Percentiles rank a stretch among this genome's conserved stretches.
Evolutionary conservation across 1,139 yeast species (phyloP).

Genomic region (Suhomyces wounanorum): DNA sequence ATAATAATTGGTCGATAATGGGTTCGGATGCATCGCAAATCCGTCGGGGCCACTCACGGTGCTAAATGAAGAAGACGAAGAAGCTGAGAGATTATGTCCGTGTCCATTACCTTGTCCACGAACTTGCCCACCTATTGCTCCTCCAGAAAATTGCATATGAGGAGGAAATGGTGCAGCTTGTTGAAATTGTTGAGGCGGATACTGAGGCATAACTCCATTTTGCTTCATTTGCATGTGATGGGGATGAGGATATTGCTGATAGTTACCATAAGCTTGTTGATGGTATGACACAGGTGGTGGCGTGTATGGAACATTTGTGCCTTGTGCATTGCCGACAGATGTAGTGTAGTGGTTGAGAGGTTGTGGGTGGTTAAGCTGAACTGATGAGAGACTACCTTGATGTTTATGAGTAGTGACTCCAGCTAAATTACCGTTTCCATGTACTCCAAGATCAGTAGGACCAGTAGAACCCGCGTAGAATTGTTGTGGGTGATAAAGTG

Average conservation of each 20-base stretch:
- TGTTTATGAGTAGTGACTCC: constrained; percentile 8
- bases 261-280: constrained; percentile 4
- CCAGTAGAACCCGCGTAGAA: constrained; percentile 7
- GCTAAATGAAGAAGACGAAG: constrained; percentile 7
- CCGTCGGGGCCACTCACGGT: constrained; percentile 3
- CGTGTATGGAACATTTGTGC: constrained; percentile 1
- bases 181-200: constrained; percentile 1
- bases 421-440: constrained; percentile 8
- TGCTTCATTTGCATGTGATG: constrained; percentile 1
- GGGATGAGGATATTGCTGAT: constrained; percentile 5
- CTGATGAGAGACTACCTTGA: constrained; percentile 14
- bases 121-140: not conserved
- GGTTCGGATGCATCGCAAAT: constrained; percentile 5
- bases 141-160: constrained; percentile 1
- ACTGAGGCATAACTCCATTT: not conserved
- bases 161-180: constrained; percentile 4
- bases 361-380: constrained; percentile 14
- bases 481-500: constrained; percentile 4
- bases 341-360: constrained; percentile 14
- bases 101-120: constrained; percentile 6
- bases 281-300: constrained; percentile 8
- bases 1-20: constrained; percentile 8
- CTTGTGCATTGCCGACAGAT: constrained; percentile 1
- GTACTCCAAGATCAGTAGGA: constrained; percentile 4
- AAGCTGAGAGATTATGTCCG: constrained; percentile 8